Conservation (phyloP, 345 rosid species). For the Luvunga scandens region DNA sequence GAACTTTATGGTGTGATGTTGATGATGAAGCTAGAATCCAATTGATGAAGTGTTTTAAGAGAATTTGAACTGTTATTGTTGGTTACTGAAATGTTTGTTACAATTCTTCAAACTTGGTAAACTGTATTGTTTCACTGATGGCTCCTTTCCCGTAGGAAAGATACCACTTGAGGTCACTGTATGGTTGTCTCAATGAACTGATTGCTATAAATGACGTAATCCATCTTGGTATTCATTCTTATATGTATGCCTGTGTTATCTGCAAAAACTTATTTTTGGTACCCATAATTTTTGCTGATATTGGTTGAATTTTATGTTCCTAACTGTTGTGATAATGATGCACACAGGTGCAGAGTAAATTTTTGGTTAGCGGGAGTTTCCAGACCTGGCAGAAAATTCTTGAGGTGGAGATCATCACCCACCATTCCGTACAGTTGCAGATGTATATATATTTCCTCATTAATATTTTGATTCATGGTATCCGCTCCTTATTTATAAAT, state of each 20-base stretch:
- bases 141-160: background rate
- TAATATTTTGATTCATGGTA: background rate
- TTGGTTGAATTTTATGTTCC: conserved; percentile 1
- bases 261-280: background rate
- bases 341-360: conserved; percentile 28
- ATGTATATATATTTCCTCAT: conserved; percentile 26
- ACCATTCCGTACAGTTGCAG: conserved; percentile 20
- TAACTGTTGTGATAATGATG: conserved; percentile 7
- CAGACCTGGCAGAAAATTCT: conserved; percentile 3
- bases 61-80: background rate
- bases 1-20: conserved; percentile 5
- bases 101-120: background rate
- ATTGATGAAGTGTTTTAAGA: background rate
- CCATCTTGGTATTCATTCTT: background rate
- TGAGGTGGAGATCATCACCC: background rate
- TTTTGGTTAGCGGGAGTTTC: background rate
- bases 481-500: conserved; percentile 3
- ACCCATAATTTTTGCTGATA: background rate
- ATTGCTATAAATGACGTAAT: background rate
- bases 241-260: background rate
- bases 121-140: background rate
- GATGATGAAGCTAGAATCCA: conserved; percentile 1
- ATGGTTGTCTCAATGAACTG: background rate
- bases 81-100: background rate
- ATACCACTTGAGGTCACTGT: background rate